A percentile compares a stretch with the other conserved stretches of the same genome.
Conservation (phyloP, 106 monocot genomes). For the Narthecium ossifragum region DNA sequence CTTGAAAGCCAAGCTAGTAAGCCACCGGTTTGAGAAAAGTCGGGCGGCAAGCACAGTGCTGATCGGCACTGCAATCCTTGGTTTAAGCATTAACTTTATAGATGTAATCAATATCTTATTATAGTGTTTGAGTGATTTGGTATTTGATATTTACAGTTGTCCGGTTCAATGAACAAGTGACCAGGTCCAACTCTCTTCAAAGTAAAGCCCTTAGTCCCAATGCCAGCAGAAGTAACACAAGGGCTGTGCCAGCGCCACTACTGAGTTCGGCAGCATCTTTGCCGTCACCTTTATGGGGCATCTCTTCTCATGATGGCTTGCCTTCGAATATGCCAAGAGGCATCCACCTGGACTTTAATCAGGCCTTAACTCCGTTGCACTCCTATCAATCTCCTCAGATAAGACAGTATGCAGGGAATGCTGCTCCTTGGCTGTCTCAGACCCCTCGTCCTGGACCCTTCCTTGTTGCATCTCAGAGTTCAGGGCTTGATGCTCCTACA, state of each 20-base stretch:
- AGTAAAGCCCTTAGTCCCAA: slow-evolving; percentile 29
- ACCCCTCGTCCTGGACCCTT: slow-evolving; percentile 34
- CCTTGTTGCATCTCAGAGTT: slow-evolving; percentile 28
- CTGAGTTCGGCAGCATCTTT: slow-evolving; percentile 28
- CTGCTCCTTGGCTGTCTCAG: slow-evolving; percentile 36
- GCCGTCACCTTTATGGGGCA: slow-evolving; percentile 42
- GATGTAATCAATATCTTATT: too few species aligned
- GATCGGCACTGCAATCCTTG: too few species aligned
- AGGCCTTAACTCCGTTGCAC: slow-evolving; percentile 42
- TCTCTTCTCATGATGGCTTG: slow-evolving; percentile 28
- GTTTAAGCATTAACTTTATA: too few species aligned
- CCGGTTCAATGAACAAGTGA: slow-evolving; percentile 24
- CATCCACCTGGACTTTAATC: slow-evolving; percentile 44
- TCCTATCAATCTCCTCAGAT: slow-evolving; percentile 46
- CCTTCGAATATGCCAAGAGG: slow-evolving; percentile 34
- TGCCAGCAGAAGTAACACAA: slow-evolving; percentile 28
- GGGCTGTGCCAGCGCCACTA: slow-evolving; percentile 18
- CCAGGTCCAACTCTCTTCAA: slow-evolving; percentile 33
- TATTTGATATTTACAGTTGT: slow-evolving; percentile 33
- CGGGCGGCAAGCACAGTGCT: too few species aligned
- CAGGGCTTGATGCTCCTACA: slow-evolving; percentile 19
- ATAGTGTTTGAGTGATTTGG: too few species aligned
- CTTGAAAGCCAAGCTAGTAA: too few species aligned
- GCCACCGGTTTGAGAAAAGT: too few species aligned
- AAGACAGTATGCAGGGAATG: slow-evolving; percentile 28